Conservation (phyloP, 192 early-diverging fungal species). For the Geranomyces variabilis region DNA sequence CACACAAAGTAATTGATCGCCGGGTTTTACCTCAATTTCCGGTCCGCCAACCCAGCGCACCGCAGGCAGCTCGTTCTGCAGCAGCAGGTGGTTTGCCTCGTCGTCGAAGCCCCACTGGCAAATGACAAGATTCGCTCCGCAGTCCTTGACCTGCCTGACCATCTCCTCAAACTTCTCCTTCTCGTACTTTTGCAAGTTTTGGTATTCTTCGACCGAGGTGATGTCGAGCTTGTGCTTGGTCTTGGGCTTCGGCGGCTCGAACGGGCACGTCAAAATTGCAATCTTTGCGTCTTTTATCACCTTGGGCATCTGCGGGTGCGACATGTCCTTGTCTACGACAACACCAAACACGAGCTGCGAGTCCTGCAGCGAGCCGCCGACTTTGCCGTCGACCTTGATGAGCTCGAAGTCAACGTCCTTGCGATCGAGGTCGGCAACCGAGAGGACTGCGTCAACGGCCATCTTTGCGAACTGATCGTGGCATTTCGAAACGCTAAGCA, state of each 20-base stretch:
- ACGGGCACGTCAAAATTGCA: conserved; percentile 98
- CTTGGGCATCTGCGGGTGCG: conserved; percentile 99
- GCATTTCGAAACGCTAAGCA: conserved; percentile 88
- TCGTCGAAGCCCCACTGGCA: conserved; percentile 99
- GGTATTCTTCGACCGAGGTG: conserved; percentile 96
- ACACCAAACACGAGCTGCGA: conserved; percentile 94
- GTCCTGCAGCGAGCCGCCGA: conserved; percentile 94
- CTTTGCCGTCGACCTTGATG: conserved; percentile 99
- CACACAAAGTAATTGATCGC: no score
- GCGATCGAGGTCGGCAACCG: conserved; percentile 97
- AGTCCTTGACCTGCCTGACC: conserved; percentile 96
- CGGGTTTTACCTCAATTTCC: conserved; percentile 82
- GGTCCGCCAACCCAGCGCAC: conserved; percentile 99
- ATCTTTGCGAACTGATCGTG: conserved; percentile 98
- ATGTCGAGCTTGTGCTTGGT: conserved; percentile 99
- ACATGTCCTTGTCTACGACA: conserved; percentile 99
- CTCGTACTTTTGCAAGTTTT: conserved; percentile 96
- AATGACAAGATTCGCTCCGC: conserved; percentile 96
- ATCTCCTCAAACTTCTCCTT: conserved; percentile 95
- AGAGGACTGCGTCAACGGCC: conserved; percentile 96
- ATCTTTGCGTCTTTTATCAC: conserved; percentile 94
- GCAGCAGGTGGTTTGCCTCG: conserved; percentile 97
- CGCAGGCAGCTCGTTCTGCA: conserved; percentile 96
- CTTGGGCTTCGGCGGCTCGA: conserved; percentile 99
- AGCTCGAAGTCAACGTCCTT: conserved; percentile 99